Percentiles rank a stretch among this genome's conserved stretches.
These are phyloP conservation scores for Sugiyamaella grinbergsii DNA, from an alignment of 1,139 yeast genomes.

Conservation along the genomic window DNA sequence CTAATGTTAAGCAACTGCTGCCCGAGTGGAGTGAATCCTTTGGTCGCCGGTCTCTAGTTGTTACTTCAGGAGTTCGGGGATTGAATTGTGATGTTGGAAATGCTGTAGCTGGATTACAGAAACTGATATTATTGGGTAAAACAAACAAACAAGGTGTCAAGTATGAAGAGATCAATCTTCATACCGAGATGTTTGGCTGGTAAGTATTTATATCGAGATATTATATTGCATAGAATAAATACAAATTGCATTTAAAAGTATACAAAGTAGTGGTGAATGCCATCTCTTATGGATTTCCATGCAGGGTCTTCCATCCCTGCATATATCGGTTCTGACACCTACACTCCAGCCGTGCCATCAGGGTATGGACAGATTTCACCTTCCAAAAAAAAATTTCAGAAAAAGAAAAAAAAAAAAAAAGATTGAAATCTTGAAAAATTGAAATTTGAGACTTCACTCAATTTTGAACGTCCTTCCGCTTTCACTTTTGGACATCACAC, in stretches of 20 bases:
- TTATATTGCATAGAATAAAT: too few relatives aligned
- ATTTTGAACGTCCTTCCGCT: not conserved
- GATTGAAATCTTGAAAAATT: not conserved
- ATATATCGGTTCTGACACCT: not conserved
- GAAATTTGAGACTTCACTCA: not conserved
- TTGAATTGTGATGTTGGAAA: conserved; percentile 51
- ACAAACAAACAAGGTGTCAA: conserved; percentile 35
- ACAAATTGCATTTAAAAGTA: not conserved
- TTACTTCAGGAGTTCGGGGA: conserved; percentile 55
- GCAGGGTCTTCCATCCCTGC: too few relatives aligned
- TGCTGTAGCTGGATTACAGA: conserved; percentile 48
- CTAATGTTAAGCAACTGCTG: conserved; percentile 38
- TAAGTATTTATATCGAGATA: conserved; percentile 30
- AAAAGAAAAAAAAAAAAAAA: conserved; percentile 4
- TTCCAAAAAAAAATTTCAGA: not conserved
- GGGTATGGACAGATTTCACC: not conserved
- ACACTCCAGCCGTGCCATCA: not conserved
- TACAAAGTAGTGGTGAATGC: too few relatives aligned
- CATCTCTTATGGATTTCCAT: too few relatives aligned
- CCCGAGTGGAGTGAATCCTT: conserved; percentile 31
- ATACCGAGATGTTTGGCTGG: conserved; percentile 65
- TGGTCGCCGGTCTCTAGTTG: conserved; percentile 49
- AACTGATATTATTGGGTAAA: conserved; percentile 31
- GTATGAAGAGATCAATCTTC: conserved; percentile 52
- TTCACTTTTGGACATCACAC: not conserved